A percentile compares a stretch with the other conserved stretches of the same genome.
phyloP scores from a whole-genome alignment of 139 green algal species.

The Tetradesmus obliquus region DNA sequence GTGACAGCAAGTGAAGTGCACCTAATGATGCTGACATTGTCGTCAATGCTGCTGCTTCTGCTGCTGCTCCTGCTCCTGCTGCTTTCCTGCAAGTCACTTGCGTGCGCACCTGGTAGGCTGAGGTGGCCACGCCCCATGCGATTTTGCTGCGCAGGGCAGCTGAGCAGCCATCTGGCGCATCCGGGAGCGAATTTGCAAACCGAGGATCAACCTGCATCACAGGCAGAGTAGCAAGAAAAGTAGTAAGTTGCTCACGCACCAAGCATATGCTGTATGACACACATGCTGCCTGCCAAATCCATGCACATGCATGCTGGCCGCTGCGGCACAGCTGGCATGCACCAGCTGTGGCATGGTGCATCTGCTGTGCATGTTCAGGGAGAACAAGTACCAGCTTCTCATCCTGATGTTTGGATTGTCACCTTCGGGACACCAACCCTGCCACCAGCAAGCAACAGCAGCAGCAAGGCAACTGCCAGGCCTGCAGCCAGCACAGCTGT shows the following conservation, averaged over 20 bases:
- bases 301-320: not conserved
- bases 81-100: not conserved
- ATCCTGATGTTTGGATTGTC: not conserved
- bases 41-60: conserved; percentile 15
- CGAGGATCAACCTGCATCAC: conserved; percentile 15
- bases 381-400: no score
- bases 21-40: not conserved
- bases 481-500: not conserved
- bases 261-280: no score
- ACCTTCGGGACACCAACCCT: not conserved
- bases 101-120: conserved; percentile 46
- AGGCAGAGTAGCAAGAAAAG: not conserved
- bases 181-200: conserved; percentile 31
- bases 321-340: not conserved
- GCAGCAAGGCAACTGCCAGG: not conserved
- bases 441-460: not conserved
- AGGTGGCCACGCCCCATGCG: conserved; percentile 48
- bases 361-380: not conserved
- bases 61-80: conserved; percentile 20
- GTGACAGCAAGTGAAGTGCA: not conserved
- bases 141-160: conserved; percentile 30
- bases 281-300: not conserved
- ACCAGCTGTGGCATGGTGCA: not conserved
- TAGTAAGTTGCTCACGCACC: not conserved
- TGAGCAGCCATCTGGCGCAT: conserved; percentile 29